Base-by-base conservation (phyloP, 208 protist genomes). In the Spironucleus salmonicida region DNA sequence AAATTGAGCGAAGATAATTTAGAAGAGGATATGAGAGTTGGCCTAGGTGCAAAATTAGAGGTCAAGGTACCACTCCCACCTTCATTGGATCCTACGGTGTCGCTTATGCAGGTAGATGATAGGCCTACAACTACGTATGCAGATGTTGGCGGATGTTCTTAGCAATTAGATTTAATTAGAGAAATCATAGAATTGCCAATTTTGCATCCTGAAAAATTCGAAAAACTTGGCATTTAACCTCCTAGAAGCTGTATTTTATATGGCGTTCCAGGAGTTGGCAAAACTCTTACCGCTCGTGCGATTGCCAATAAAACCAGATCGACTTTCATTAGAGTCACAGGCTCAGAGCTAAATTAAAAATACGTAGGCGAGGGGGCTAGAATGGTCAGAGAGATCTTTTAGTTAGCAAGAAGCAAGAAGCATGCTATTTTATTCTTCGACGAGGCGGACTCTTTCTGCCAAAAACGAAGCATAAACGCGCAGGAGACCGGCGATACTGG, bases 391-490 rank as follows among this genome's bases (percentile, higher is more conserved):
- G 97, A 99, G 82, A 87, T 99, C 26, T 99, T 99, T 83, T 92
- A 98, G 26, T n/a, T 99, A 77, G 97, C 97, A 2, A 83, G 95
- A 41, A 90, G 89, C 1, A 98, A 98, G 83, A 97, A 98, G 85
- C 92, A 94, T 68, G 95, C 92, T 81, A 96, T 99, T 75, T 96
- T 99, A 79, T 99, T 99, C 84, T 98, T 99, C 82, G 97, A 99
- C 82, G 97, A 99, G 87, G 91, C 99, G 35, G 97, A 99, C 81
- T 96, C 97, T 30, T 93, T 99, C 69, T 96, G 96, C 74, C 91
- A 91, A 38, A 87, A 86, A 30, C 85, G 90, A 42, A 89, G 87
- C 67, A 58, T 78, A 13, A 82, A 85, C 61, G 62, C 49, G 64
- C 87, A 85, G 45, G 84, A 85, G 0, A 87, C 84, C 34, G 93